Evolutionary conservation across 192 early-diverging fungal genomes (phyloP), one percentile per base, ranked within the genome.

Genomic region (Entomortierella chlamydospora): DNA sequence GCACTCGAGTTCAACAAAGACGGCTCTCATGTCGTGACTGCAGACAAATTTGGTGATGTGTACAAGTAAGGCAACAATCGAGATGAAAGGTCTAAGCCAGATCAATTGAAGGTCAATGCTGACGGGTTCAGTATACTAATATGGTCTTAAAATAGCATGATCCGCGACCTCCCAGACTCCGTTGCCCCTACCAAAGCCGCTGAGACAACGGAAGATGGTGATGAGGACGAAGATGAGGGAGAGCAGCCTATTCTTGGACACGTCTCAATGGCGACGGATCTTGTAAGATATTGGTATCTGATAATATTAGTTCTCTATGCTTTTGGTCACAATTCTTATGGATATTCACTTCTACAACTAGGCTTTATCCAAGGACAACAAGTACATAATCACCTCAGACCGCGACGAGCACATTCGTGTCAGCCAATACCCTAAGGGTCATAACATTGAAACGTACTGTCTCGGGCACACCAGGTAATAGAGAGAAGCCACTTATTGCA

Each of bases 361-460:
- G 91, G 70, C 80, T 2, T 81, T 98, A 42, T 83, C 92, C 9
- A 66, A 68, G 10, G 88, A 92, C 53, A 81, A 87, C 54, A 86
- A 88, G 42, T 91, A 85, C 45, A 71, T 99, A 31, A 83, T 99
- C 45, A 97, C 98, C 12, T 89, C 93, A 51, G 98, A 99, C 77
- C 93, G 98, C 28, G 98, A 99, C 83, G 98, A 99, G 70, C 97
- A 99, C 82, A 92, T 99, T 63, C 92, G 98, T 11, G 85, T 99
- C n/a, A 96, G 94, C 61, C 83, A 85, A 37, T 99, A 92, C 76
- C 98, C 98, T 25, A 92, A 93, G 59, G 86, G 91, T 0, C 95
- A 95, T 76, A 95, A 93, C 66, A 97, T 99, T 72, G 88, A 95
- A 69, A 83, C 87, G 5, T 99, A 92, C 79, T 94, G 94, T 49